Conservation (phyloP, 768 basidiomycete genomes). For the Suillus alpinus region DNA sequence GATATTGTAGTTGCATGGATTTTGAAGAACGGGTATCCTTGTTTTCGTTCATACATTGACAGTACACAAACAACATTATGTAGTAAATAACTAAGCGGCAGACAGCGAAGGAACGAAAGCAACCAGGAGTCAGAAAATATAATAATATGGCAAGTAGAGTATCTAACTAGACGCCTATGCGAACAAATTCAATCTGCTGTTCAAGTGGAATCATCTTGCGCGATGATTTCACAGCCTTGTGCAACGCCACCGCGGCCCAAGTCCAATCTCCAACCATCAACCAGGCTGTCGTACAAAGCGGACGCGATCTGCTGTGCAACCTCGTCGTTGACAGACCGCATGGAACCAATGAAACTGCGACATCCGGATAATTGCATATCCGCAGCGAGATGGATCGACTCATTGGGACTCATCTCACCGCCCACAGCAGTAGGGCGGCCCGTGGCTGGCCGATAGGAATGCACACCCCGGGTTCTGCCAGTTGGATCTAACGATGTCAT, state of each 20-base stretch:
- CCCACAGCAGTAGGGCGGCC: slow-evolving; percentile 21
- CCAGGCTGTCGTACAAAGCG: not conserved
- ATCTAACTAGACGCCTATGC: not conserved
- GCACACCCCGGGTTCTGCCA: slow-evolving; percentile 13
- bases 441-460: slow-evolving; percentile 21
- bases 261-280: not conserved
- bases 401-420: slow-evolving; percentile 12
- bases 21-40: no score
- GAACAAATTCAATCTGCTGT: slow-evolving; percentile 1
- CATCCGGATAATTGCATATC: slow-evolving; percentile 19
- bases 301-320: slow-evolving; percentile 5
- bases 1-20: no score
- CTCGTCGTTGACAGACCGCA: slow-evolving; percentile 19
- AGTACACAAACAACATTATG: no score
- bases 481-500: slow-evolving; percentile 5
- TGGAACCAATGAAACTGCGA: slow-evolving; percentile 18
- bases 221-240: not conserved
- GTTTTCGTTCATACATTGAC: no score
- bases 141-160: no score
- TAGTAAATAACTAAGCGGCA: no score
- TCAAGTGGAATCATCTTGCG: not conserved
- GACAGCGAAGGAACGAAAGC: no score
- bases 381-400: slow-evolving; percentile 19
- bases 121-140: no score
- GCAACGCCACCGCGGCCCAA: not conserved